Conservation (phyloP, 345 rosid genomes). For the Lenwebbia sp. region DNA sequence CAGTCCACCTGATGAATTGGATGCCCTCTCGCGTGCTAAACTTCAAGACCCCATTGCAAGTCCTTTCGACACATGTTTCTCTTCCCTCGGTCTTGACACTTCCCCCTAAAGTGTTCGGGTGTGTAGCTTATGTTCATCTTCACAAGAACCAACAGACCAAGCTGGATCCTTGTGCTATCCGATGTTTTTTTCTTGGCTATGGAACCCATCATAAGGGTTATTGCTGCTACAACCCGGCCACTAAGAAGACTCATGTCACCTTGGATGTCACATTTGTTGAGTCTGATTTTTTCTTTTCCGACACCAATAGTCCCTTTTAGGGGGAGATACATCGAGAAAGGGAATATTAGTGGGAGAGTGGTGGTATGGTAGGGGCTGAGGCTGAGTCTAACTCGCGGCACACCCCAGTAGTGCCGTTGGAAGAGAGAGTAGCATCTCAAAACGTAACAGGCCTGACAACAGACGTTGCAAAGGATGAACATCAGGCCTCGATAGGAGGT, state of each 20-base stretch:
- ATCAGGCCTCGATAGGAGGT: rapidly evolving
- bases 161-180: background rate
- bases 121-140: background rate
- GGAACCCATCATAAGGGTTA: background rate
- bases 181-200: background rate
- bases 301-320: background rate
- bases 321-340: background rate
- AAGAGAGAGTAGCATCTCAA: rapidly evolving
- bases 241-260: background rate
- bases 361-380: rapidly evolving
- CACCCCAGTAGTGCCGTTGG: background rate
- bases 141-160: background rate
- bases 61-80: background rate
- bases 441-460: rapidly evolving
- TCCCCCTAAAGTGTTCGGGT: background rate
- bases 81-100: background rate
- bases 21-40: background rate
- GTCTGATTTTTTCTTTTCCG: background rate
- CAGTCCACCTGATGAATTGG: background rate
- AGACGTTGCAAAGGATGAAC: rapidly evolving
- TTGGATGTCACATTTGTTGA: background rate
- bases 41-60: background rate
- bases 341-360: background rate
- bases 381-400: rapidly evolving
- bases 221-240: rapidly evolving